Base-by-base conservation (phyloP, 2,329 filamentous ascomycete genomes). In the Coniochaeta ligniaria region DNA sequence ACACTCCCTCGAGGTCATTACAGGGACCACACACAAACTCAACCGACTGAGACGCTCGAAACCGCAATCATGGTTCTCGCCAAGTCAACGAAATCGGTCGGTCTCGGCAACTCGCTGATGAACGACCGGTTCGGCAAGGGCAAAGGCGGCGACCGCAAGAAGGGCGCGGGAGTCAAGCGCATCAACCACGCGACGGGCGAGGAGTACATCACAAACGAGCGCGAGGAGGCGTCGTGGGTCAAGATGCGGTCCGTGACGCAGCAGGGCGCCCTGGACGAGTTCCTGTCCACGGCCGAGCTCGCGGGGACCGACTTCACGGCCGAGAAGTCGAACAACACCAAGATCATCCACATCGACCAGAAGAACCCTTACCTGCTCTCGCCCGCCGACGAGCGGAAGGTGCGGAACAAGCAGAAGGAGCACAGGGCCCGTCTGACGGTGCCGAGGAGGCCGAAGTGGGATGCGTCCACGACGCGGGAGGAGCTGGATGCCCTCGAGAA, bases 201-300 rank as follows among this genome's bases (percentile, higher is more conserved):
- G 73, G 87, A 89, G 80, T 99, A 99, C 74, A 87, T 98, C 69
- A 95, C 92, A 57, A 97, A 96, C 73, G 89, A 90, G 65, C 88
- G 87, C 68, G 88, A 96, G 73, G 93, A 98, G 78, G 95, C 94
- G 38, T 84, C 91, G 67, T 99, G 93, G 92, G 92, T 98, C 72
- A 99, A 98, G 82, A 98, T 99, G 95, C 92, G 94, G 79, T 96
- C 92, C 74, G 91, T 99, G 67, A 99, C 95, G 6, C 92, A 99
- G 80, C 95, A 99, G 76, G 93, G 89, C 67, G 93, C 93, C 52
- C 86, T 99, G 63, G 95, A 99, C 74, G 95, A 99, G 75, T 99
- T 99, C 75, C 80, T 99, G 65, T 91, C 90, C 61, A 99, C 95
- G 1, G 96, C 95, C 64, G 93, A 98, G 77, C 80, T 99, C 67